A percentile compares a stretch with the other conserved stretches of the same genome.
Conservation (phyloP, 129 eudicot genomes). For the Artemisia tridentata region DNA sequence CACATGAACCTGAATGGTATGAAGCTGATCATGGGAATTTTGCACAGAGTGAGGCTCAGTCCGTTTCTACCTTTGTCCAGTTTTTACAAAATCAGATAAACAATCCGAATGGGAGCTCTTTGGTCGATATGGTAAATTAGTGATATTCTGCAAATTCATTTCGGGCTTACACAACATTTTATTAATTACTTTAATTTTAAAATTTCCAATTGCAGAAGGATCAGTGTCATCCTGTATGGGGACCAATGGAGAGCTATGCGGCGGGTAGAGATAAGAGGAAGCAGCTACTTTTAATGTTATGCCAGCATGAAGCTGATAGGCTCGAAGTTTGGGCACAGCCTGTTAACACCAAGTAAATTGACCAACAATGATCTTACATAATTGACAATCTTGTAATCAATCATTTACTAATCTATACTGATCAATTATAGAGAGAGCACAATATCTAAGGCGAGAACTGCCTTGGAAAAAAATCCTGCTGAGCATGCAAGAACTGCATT, state of each 20-base stretch:
- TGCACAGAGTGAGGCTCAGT: constrained; percentile 86
- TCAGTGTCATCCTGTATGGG: constrained; percentile 91
- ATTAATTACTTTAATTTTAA: background rate
- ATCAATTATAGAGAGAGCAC: constrained; percentile 53
- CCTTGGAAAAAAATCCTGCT: constrained; percentile 74
- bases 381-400: constrained; percentile 1
- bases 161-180: constrained; percentile 7
- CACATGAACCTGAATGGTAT: constrained; percentile 88
- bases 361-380: constrained; percentile 5
- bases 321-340: constrained; percentile 99
- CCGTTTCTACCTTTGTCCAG: constrained; percentile 71
- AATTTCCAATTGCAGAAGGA: constrained; percentile 48
- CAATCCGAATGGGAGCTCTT: constrained; percentile 60
- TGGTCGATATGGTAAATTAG: constrained; percentile 53
- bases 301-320: constrained; percentile 96
- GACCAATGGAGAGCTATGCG: constrained; percentile 74
- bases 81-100: constrained; percentile 61
- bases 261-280: constrained; percentile 85
- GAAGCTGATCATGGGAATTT: constrained; percentile 64
- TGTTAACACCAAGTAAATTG: constrained; percentile 65
- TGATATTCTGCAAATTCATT: constrained; percentile 1
- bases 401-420: constrained; percentile 10
- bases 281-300: constrained; percentile 86
- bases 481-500: constrained; percentile 90
- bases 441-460: constrained; percentile 51